Evolutionary conservation across 305 asterid genomes (phyloP), one percentile per base, ranked within the genome.

Genomic region (Fraxinus xanthoxyloides): DNA sequence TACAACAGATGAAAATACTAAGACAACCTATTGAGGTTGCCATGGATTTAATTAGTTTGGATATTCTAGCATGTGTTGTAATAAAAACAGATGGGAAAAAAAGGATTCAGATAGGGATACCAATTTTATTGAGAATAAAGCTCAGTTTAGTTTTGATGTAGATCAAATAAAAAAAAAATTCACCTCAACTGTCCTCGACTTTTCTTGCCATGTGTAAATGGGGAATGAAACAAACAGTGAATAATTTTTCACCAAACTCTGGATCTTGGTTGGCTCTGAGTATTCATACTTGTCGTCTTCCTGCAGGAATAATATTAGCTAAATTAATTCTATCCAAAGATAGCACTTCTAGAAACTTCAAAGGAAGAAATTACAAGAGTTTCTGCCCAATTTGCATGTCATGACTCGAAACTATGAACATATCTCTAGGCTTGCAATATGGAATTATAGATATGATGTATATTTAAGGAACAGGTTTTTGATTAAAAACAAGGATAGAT

Each of bases 161-260:
- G 15, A 28, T n/a, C 31, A 36, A 38, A 79, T 63, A 35, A 35
- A 54, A 82, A 76, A 38, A 83, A 76, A 38, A 40, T 86, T 46
- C 61, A 95, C 98, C 97, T 96, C 99, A 77, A 96, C 86, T 70
- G 93, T 93, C 87, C 93, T 94, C 92, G 40, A 35, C 40, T 35
- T 35, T 85, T 96, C 99, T 85, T 93, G 97, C 99, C 99, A 96
- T 9, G 94, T 91, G 70, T 92, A 94, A 85, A 96, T 96, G 61
- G 99, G 99, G 81, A 96, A 96, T 13, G 99, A 93, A 77, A 96
- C 97, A 76, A 96, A 96, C 81, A 94, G 98, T 23, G 98, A 96
- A 83, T 96, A 96, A 82, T 93, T 96, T 89, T 94, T 96, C 90
- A 96, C 99, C 92, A 96, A 91, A 86, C 81, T 88, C 91, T 90